These are phyloP conservation scores for Gossypioides kirkii DNA, from an alignment of 345 rosid species.

Conservation along the genomic window DNA sequence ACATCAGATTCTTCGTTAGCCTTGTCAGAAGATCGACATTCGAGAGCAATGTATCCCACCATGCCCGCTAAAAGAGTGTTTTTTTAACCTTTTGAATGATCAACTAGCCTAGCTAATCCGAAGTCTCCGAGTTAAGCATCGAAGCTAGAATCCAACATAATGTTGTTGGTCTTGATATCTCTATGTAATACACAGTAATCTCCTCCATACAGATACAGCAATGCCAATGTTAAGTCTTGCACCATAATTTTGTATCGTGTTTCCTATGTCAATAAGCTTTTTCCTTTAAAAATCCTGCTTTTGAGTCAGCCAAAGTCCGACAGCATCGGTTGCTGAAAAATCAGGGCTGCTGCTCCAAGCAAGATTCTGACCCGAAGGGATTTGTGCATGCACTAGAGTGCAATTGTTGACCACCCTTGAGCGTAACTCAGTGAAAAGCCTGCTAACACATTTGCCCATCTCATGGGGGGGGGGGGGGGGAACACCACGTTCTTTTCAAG, in stretches of 20 bases:
- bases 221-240: constrained; percentile 23
- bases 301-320: constrained; percentile 47
- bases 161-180: constrained; percentile 30
- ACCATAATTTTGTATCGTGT: constrained; percentile 14
- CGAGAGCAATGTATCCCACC: constrained; percentile 17
- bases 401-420: constrained; percentile 26
- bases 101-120: constrained; percentile 29
- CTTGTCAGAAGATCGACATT: constrained; percentile 13
- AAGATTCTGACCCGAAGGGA: constrained; percentile 56
- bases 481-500: constrained; percentile 36
- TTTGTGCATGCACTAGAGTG: constrained; percentile 32
- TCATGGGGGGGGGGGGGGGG: constrained; percentile 28
- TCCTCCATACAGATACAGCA: constrained; percentile 26
- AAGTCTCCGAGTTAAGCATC: constrained; percentile 35
- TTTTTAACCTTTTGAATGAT: constrained; percentile 17
- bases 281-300: constrained; percentile 26
- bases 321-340: constrained; percentile 35
- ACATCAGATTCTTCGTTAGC: constrained; percentile 21
- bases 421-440: constrained; percentile 38
- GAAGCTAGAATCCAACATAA: constrained; percentile 27
- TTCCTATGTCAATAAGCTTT: constrained; percentile 23
- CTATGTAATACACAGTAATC: constrained; percentile 25
- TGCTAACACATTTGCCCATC: constrained; percentile 44
- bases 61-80: constrained; percentile 13
- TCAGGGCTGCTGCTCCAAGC: constrained; percentile 31